Evolutionary conservation across 306 rosid species (phyloP), one percentile per base, ranked within the genome.

Genomic region (Acacia melanoxylon): DNA sequence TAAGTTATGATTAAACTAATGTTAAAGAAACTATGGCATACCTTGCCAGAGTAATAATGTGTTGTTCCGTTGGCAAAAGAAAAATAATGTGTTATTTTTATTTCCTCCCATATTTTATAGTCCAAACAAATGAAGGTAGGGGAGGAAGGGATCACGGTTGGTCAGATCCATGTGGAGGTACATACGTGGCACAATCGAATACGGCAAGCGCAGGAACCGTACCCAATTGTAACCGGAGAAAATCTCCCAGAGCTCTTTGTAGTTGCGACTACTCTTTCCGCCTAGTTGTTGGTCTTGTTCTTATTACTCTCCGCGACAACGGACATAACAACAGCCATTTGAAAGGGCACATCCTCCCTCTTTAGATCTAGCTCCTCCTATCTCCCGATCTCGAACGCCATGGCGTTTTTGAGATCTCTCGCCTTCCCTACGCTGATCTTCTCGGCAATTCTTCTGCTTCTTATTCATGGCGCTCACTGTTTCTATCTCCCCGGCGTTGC

Each of bases 401-500:
- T 93, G 99, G 94, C 93, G 92, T 88, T 89, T 90, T 81, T 33
- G 82, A 84, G 97, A 89, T 91, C 97, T 82, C 75, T 75, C 74
- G 75, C 84, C 22, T 22, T 72, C 61, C 69, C 56, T 58, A 29
- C 79, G 8, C 48, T 82, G 44, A 22, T 74, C 71, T 80, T 90
- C 85, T 87, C 77, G 27, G 83, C 91, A 2, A 51, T 88, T 72
- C 48, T 91, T 41, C 87, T 93, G 37, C 67, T 86, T 52, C 85
- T 96, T 81, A 12, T 93, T 82, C 94, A 89, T 82, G 87, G 84
- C 71, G 89, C 84, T 80, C 76, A 68, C 86, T 90, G 85, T 78
- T 96, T 96, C 89, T 96, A 96, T 81, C 99, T 96, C 81, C 99
- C 99, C 16, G 99, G 99, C 27, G 99, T 96, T 66, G 99, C 99